Conservation (phyloP, 2,329 filamentous ascomycete species). For the Fusarium coffeatum region DNA sequence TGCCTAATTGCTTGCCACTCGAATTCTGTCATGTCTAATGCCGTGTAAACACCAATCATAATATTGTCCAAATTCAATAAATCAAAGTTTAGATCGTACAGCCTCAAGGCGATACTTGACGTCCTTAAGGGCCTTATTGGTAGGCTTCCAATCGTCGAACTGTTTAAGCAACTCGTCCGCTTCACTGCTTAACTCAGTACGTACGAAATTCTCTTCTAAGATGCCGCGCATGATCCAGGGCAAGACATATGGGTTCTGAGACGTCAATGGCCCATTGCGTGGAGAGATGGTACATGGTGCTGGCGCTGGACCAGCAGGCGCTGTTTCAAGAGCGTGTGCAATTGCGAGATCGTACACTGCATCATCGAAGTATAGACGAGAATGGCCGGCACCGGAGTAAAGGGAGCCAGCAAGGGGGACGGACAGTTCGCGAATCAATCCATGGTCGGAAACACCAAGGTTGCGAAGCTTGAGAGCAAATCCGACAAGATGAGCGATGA, state of each 20-base stretch:
- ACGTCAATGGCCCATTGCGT: slow-evolving; percentile 53
- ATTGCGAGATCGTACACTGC: slow-evolving; percentile 85
- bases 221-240: slow-evolving; percentile 97
- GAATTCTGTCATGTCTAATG: not conserved
- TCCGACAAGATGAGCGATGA: slow-evolving; percentile 91
- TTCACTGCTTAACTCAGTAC: slow-evolving; percentile 80
- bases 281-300: slow-evolving; percentile 44
- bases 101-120: slow-evolving; percentile 95
- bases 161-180: slow-evolving; percentile 82
- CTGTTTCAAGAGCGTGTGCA: slow-evolving; percentile 79
- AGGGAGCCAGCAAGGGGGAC: slow-evolving; percentile 89
- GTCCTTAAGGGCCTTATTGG: slow-evolving; percentile 91
- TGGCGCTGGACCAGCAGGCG: slow-evolving; percentile 59
- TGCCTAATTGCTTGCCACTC: not conserved
- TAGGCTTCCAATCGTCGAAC: slow-evolving; percentile 94
- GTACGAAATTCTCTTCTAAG: slow-evolving; percentile 91
- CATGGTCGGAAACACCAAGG: slow-evolving; percentile 91
- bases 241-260: slow-evolving; percentile 86
- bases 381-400: slow-evolving; percentile 93
- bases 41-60: not conserved
- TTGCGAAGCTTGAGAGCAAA: slow-evolving; percentile 96
- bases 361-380: slow-evolving; percentile 89
- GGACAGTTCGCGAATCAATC: slow-evolving; percentile 89
- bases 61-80: not conserved
- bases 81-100: slow-evolving; percentile 81